Base-by-base conservation (phyloP, 2,329 filamentous ascomycete species). In the Beauveria asiatica region DNA sequence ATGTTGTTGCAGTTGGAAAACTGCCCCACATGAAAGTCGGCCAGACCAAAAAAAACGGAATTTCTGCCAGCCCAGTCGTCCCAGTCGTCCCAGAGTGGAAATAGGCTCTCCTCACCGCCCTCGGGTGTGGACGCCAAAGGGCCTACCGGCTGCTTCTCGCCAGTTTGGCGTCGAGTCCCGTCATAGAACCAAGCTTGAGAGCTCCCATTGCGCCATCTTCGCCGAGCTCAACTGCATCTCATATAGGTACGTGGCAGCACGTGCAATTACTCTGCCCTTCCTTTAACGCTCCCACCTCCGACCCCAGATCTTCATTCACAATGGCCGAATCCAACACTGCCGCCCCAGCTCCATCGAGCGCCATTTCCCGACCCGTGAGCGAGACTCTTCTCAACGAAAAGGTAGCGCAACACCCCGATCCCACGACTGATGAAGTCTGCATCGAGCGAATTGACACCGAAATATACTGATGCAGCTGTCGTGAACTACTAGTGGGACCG, bases 381-480 rank as follows among this genome's bases (percentile, higher is more conserved):
- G 94, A 99, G 82, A 90, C 93, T 72, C 86, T 99, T 70, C 85
- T 99, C 73, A 97, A 97, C 78, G 94, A 99, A 80, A 99, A 99
- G 92, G 94, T 86, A 66, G 71, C 49, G 51, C 52, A 48, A 3
- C 6, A n/a, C 23, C 57, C 25, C 48, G 19, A 37, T 27, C 49
- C n/a, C 23, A 8, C 39, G 27, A 37, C n/a, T 25, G 19, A 23
- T n/a, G 13, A 60, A 39, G 33, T 8, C 27, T 16, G 42, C 17
- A 5, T 16, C 1, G 21, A 33, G 21, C 16, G 10, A 39, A 44
- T 44, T 39, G 30, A 21, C 19, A 19, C 17, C 33, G 33, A 48
- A 63, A 21, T 63, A 30, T 37, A 73, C 66, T 64, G 33, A 62
- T 17, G 27, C n/a, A 50, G n/a, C 5, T 51, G 27, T n/a, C 21